These are phyloP conservation scores for Aristolochia contorta DNA, from an alignment of 164 flowering plant species.

Conservation along the genomic window DNA sequence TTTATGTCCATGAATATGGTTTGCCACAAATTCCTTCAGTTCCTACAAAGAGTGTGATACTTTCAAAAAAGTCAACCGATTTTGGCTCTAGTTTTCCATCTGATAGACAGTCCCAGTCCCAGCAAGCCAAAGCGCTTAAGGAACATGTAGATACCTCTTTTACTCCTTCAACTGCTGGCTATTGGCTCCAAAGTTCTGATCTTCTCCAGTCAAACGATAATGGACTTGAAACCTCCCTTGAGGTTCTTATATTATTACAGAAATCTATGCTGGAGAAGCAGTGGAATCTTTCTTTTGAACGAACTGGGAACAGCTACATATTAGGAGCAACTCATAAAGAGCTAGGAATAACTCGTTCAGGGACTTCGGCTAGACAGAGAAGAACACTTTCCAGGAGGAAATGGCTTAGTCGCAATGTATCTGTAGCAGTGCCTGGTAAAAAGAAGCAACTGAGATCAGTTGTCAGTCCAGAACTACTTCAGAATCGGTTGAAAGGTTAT, in stretches of 20 bases:
- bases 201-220: slow-evolving; percentile 27
- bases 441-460: slow-evolving; percentile 27
- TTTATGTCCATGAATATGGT: slow-evolving; percentile 35
- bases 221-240: slow-evolving; percentile 42
- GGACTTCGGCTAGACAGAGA: slow-evolving; percentile 70
- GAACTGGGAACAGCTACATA: slow-evolving; percentile 11
- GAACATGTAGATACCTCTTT: slow-evolving; percentile 39
- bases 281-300: slow-evolving; percentile 65
- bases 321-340: slow-evolving; percentile 20
- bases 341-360: slow-evolving; percentile 50
- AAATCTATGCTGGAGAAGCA: slow-evolving; percentile 92
- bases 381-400: slow-evolving; percentile 38
- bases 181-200: slow-evolving; percentile 21
- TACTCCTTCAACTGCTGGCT: slow-evolving; percentile 23
- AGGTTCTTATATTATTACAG: slow-evolving; percentile 74
- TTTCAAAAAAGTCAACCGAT: slow-evolving; percentile 41
- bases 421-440: slow-evolving; percentile 8
- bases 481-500: slow-evolving; percentile 51
- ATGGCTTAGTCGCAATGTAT: slow-evolving; percentile 12
- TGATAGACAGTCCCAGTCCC: slow-evolving; percentile 18
- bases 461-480: slow-evolving; percentile 52
- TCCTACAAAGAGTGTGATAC: slow-evolving; percentile 31
- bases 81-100: slow-evolving; percentile 34
- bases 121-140: slow-evolving; percentile 50
- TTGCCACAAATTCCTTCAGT: slow-evolving; percentile 20